These are phyloP conservation scores for Streptanthus diversifolius DNA, from an alignment of 345 rosid genomes.

Conservation along the genomic window DNA sequence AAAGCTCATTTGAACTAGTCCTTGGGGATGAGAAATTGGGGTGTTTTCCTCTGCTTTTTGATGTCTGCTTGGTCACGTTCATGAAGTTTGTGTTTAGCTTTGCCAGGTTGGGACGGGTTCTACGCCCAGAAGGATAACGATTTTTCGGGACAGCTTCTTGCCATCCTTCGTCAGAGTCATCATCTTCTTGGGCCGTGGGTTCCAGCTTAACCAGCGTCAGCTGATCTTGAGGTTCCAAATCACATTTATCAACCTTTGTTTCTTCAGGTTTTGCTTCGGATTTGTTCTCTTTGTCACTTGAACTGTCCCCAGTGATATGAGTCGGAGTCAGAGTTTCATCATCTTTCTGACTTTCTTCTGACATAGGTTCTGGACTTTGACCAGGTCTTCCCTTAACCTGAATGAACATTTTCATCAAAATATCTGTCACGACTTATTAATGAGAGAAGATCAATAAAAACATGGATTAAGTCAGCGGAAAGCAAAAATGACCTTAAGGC, in stretches of 20 bases:
- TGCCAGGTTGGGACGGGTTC: conserved; percentile 74
- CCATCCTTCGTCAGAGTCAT: conserved; percentile 92
- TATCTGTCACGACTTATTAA: conserved; percentile 13
- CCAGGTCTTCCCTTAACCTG: conserved; percentile 78
- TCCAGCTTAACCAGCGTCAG: conserved; percentile 31
- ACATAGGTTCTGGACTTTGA: conserved; percentile 55
- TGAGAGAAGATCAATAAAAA: neutral
- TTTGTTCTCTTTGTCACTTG: conserved; percentile 79
- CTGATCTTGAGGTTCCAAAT: conserved; percentile 45
- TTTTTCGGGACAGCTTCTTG: conserved; percentile 96
- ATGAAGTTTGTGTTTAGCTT: conserved; percentile 86
- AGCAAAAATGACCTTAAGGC: conserved; percentile 62
- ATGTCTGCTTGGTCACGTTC: conserved; percentile 58
- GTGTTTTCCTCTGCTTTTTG: conserved; percentile 65
- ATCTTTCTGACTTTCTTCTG: conserved; percentile 66
- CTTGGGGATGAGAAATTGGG: conserved; percentile 60
- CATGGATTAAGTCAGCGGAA: conserved; percentile 1
- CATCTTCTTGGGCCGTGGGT: conserved; percentile 46
- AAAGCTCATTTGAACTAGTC: conserved; percentile 46
- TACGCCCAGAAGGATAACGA: conserved; percentile 69
- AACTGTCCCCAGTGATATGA: conserved; percentile 47
- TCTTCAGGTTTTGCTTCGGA: conserved; percentile 52
- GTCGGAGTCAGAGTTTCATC: conserved; percentile 50
- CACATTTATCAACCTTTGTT: conserved; percentile 46
- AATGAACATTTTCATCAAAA: conserved; percentile 20